phyloP scores from a whole-genome alignment of 164 flowering plant species.

The Vitis amurensis region DNA sequence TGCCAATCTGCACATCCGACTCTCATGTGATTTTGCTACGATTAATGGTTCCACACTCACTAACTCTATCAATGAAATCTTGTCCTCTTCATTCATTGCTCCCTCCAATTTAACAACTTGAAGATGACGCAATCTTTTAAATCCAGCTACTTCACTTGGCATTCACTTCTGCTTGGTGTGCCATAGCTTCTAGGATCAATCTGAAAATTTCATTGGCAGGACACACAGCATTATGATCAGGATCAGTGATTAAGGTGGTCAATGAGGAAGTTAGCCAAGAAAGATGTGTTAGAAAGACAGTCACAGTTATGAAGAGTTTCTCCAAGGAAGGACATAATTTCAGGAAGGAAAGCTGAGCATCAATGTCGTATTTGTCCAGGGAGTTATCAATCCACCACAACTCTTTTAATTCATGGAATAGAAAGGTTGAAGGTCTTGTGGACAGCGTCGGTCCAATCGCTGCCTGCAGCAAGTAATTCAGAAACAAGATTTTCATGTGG shows the following conservation, averaged over 20 bases:
- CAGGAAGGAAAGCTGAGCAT: constrained; percentile 20
- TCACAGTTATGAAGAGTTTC: constrained; percentile 20
- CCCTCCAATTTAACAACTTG: too few species aligned
- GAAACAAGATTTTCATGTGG: too few species aligned
- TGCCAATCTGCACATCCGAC: too few species aligned
- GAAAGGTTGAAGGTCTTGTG: constrained; percentile 1
- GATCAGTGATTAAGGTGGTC: background rate
- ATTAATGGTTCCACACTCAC: too few species aligned
- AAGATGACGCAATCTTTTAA: too few species aligned
- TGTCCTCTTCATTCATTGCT: too few species aligned
- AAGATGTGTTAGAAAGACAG: background rate
- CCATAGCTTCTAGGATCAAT: constrained; percentile 17
- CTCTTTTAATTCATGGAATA: constrained; percentile 1
- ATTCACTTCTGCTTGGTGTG: background rate
- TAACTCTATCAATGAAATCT: too few species aligned
- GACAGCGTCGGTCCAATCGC: constrained; percentile 21
- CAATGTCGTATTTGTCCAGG: constrained; percentile 1
- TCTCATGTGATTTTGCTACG: too few species aligned
- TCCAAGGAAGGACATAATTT: constrained; percentile 26
- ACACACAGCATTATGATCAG: background rate
- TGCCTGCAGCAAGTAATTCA: constrained; percentile 10
- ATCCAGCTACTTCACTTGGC: background rate
- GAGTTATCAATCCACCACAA: background rate
- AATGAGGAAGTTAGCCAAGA: too few species aligned
- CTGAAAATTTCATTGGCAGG: constrained; percentile 11